Base-by-base conservation (phyloP, 768 basidiomycete species). In the Neoboletus magnificus region DNA sequence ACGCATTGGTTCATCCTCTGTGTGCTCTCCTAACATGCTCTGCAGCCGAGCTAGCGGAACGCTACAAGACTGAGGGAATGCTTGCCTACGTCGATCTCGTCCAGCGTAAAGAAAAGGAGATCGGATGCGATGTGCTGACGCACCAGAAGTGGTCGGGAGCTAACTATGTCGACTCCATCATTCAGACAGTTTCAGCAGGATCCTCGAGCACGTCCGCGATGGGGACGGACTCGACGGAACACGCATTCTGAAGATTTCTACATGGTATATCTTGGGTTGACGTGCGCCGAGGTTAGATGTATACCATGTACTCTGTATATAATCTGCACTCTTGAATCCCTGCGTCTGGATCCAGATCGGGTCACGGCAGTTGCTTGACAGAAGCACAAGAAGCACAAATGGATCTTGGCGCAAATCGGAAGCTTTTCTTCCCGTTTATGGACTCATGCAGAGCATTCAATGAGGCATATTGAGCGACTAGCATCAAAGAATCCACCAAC, bases 141-240 rank as follows among this genome's bases (percentile, higher is more conserved):
- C 93, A 96, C 71, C 93, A 96, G 75, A 95, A 93, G 79, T 97
- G 93, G 93, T 93, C 91, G 59, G 93, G 93, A 35, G 93, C 93
- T 23, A 89, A 88, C 66, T 96, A 95, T 71, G 84, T 93, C 55
- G 93, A 96, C 72, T 76, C 87, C 51, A 93, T 96, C 59, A 74
- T 96, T 49, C 83, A 83, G 39, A 89, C 84, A 16, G 82, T 96
- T 22, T 87, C 91, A 9, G 91, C 90, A 11, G 93, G 93, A 53
- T 93, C 91, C 11, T 92, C 92, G 30, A 90, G 88, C 64, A 94
- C 93, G 5, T 90, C 86, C 10, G 81, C 90, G 16, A 73, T 85
- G 55, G 93, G 93, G 29, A 84, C 85, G 65, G 93, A 93, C 68
- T 95, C 93, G 20, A 96, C 93, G 18, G 93, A 96, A 71, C 85